These are phyloP conservation scores for Aspergillus sergii DNA, from an alignment of 2,329 filamentous ascomycete genomes.

Conservation along the genomic window DNA sequence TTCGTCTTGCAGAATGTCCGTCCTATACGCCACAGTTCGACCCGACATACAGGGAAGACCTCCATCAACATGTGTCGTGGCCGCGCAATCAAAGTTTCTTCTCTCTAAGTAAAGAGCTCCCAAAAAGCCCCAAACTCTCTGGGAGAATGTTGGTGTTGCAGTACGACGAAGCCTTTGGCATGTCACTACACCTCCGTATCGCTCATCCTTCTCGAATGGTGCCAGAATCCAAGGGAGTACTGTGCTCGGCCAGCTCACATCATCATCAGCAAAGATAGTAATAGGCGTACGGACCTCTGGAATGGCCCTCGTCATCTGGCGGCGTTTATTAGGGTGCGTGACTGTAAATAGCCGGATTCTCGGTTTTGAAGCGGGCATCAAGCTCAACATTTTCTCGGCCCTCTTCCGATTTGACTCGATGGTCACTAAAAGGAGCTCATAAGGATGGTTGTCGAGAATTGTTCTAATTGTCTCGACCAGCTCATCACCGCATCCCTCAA, in stretches of 20 bases:
- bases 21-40: conserved; percentile 88
- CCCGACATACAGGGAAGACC: conserved; percentile 97
- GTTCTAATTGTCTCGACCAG: conserved; percentile 74
- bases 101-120: conserved; percentile 90
- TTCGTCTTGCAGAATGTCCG: conserved; percentile 80
- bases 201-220: conserved; percentile 76
- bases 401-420: conserved; percentile 76
- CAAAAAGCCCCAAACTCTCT: conserved; percentile 81
- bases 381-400: conserved; percentile 62
- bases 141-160: conserved; percentile 59
- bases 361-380: conserved; percentile 60
- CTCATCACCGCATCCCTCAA: conserved; percentile 83
- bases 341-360: conserved; percentile 75
- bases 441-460: conserved; percentile 58
- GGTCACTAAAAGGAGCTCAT: conserved; percentile 80
- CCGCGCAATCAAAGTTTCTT: conserved; percentile 94
- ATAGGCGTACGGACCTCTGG: conserved; percentile 81
- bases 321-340: conserved; percentile 88
- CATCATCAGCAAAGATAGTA: conserved; percentile 92
- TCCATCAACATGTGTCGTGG: conserved; percentile 91
- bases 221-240: conserved; percentile 90
- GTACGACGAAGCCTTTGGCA: conserved; percentile 82
- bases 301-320: conserved; percentile 89
- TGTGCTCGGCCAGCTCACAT: conserved; percentile 87
- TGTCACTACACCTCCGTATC: conserved; percentile 87